Conservation (phyloP, 306 rosid genomes). For the Quercus cerris region DNA sequence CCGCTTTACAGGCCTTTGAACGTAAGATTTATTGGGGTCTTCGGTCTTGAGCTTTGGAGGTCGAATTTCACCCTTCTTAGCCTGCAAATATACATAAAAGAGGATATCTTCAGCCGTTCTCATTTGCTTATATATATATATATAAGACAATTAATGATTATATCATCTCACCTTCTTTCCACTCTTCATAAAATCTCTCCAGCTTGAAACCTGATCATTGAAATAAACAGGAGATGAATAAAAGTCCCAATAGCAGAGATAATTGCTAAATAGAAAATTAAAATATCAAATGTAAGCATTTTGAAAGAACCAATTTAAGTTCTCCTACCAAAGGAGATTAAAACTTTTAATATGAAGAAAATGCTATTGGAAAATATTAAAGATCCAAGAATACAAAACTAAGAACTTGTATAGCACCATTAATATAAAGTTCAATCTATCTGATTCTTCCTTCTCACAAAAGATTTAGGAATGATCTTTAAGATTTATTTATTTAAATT, state of each 20-base stretch:
- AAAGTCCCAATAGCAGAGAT: neutral
- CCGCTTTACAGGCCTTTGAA: constrained; percentile 93
- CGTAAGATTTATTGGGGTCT: constrained; percentile 96
- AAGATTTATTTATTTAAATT: too few species aligned
- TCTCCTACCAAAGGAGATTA: neutral
- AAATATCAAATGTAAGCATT: neutral
- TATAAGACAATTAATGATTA: neutral
- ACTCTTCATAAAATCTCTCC: constrained; percentile 98
- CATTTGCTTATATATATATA: neutral
- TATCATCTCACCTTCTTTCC: constrained; percentile 87
- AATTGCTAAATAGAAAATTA: neutral
- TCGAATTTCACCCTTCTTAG: constrained; percentile 89
- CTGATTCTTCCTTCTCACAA: too few species aligned
- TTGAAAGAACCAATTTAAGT: neutral
- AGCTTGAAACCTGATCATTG: constrained; percentile 85
- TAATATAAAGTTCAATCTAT: neutral
- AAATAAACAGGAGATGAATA: neutral
- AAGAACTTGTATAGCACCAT: neutral
- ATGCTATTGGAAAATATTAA: neutral
- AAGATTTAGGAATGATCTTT: too few species aligned
- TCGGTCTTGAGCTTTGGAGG: constrained; percentile 98
- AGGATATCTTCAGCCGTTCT: neutral
- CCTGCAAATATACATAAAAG: constrained; percentile 39
- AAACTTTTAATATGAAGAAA: neutral
- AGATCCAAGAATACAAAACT: neutral